Percentiles rank a stretch among this genome's conserved stretches.
phyloP scores from a whole-genome alignment of 331 rosid species.

The Saraca asoca region DNA sequence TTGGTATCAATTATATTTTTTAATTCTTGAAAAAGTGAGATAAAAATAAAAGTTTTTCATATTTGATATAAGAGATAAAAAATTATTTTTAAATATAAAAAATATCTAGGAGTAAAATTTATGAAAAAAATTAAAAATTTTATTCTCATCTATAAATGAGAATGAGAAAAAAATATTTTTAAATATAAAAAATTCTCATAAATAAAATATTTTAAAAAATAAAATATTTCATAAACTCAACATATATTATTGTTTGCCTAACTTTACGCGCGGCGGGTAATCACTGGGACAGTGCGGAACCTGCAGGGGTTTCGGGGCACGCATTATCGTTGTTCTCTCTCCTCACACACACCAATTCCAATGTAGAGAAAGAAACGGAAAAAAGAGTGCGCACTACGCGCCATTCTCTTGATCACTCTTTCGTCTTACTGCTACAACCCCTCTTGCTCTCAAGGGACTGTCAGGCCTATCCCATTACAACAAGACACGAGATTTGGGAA shows the following conservation, averaged over 20 bases:
- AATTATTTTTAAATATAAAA: no score
- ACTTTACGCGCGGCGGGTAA: slow-evolving; percentile 1
- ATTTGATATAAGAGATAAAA: no score
- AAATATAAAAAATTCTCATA: no score
- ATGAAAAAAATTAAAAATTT: no score
- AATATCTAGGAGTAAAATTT: no score
- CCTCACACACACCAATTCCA: neutral
- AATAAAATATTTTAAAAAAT: no score
- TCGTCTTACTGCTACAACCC: slow-evolving; percentile 8
- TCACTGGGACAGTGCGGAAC: slow-evolving; percentile 32
- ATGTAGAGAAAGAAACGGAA: neutral
- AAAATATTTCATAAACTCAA: no score
- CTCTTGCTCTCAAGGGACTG: neutral
- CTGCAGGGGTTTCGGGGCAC: slow-evolving; percentile 50
- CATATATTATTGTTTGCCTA: neutral
- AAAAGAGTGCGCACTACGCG: slow-evolving; percentile 30
- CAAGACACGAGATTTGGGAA: neutral
- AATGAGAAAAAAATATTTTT: no score
- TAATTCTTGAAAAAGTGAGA: neutral
- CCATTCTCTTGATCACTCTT: neutral
- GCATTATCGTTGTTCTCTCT: slow-evolving; percentile 37
- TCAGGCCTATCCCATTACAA: neutral
- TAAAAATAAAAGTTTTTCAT: no score
- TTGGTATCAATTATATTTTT: no score
- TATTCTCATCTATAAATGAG: no score